Conservation (phyloP, 495 filamentous ascomycete species). For the Barbatosphaeria neglecta region DNA sequence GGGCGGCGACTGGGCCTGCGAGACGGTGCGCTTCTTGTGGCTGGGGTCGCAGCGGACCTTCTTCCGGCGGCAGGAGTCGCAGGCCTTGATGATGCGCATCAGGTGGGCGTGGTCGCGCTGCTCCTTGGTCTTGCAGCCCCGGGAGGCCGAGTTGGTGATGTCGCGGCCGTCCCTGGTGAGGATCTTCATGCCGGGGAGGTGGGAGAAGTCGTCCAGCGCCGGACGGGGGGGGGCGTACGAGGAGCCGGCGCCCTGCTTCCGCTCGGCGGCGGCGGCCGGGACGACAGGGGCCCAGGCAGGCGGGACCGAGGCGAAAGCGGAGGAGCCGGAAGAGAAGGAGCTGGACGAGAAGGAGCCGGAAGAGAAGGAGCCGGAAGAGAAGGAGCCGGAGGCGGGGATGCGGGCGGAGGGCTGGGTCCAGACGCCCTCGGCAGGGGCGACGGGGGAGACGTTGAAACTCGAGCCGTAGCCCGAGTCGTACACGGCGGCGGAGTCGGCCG, state of each 20-base stretch:
- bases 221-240: conserved; percentile 18
- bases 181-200: conserved; percentile 46
- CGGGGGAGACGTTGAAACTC: conserved; percentile 32
- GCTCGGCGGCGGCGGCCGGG: background rate
- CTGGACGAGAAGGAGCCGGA: conserved; percentile 6
- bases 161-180: conserved; percentile 45
- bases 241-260: conserved; percentile 10
- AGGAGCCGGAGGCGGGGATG: conserved; percentile 9
- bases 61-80: conserved; percentile 41
- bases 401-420: conserved; percentile 22
- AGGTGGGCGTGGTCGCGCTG: conserved; percentile 47
- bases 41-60: conserved; percentile 43
- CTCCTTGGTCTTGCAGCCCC: conserved; percentile 49
- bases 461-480: conserved; percentile 32
- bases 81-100: conserved; percentile 49
- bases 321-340: conserved; percentile 4
- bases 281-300: no score
- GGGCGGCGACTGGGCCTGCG: conserved; percentile 5
- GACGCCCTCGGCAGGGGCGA: conserved; percentile 22
- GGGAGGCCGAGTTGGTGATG: conserved; percentile 43
- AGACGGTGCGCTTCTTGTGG: conserved; percentile 31
- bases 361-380: conserved; percentile 6
- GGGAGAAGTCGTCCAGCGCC: conserved; percentile 26
- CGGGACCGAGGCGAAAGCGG: conserved; percentile 6
- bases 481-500: conserved; percentile 18